Base-by-base conservation (phyloP, 305 asterid genomes). In the Solanum hybrid region DNA sequence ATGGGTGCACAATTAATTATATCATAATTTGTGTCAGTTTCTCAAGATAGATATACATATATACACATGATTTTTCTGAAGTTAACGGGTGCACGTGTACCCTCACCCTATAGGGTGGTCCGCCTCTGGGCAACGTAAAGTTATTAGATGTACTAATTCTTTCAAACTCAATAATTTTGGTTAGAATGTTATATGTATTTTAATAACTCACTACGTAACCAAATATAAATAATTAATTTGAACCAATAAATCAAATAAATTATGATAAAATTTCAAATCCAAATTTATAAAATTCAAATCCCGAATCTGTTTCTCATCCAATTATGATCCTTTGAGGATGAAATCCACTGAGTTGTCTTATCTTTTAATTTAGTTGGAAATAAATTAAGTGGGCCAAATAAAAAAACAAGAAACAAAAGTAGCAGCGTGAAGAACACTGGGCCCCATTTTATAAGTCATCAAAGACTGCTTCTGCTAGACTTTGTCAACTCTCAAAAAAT, bases 281-380 rank as follows among this genome's bases (percentile, higher is more conserved):
- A 0, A 2, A 4, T n/a, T 67, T n/a, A 67, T 67, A n/a, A 67
- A 67, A n/a, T 64, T 64, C 0, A 10, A 67, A 11, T 67, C 5
- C 8, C 2, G 0, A 31, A 16, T 16, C 0, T 0, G 0, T 10
- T 10, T 8, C 10, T 16, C 2, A 3, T 14, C 4, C 18, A 20
- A 18, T 35, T 35, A 3, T 35, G 35, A 6, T 39, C n/a, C n/a
- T 20, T 12, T 12, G 64, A 24, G 64, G 24, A 81, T n/a, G 86
- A 81, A 81, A 42, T 83, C 36, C 3, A 42, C 16, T 20, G 5
- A 16, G 6, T 28, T 83, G 28, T 4, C 36, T 40, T 40, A 26
- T 80, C 22, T 81, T 37, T 51, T 16, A 10, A 24, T 40, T 40
- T 40, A 1, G 51, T 46, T 28, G 74, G 28, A 18, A 28, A 83